Base-by-base conservation (phyloP, 2,329 filamentous ascomycete genomes). In the Colletotrichum euphorbiae region DNA sequence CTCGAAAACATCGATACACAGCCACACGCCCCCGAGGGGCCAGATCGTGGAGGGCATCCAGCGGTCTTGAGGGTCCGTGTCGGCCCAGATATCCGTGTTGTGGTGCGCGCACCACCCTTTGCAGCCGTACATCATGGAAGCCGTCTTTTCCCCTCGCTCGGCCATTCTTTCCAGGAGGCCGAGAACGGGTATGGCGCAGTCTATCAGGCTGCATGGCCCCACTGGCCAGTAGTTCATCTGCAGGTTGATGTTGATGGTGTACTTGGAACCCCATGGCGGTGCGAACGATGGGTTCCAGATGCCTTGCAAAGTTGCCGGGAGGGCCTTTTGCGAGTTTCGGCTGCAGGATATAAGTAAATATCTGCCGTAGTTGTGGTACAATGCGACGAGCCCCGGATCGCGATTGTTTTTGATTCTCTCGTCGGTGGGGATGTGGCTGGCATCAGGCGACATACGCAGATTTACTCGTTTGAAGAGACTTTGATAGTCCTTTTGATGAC, bases 271-370 rank as follows among this genome's bases (percentile, higher is more conserved):
- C 81, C 81, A 83, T 6, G 78, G 72, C 2, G 80, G 80, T 7
- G 73, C 72, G 63, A 79, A 80, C 8, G 77, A 73, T 1, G 77
- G 71, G 62, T 81, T 82, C 81, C 80, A 83, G 43, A 82, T 78
- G 2, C 81, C 81, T 66, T 84, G 82, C 1, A 83, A 75, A 42
- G 80, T 83, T 4, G 81, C 79, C 0, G 82, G 81, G 6, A 83
- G 71, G 1, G 69, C 57, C 57, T 60, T 67, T 3, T 33, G 11
- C 6, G 43, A 62, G 40, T 55, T 52, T 1, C 71, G 69, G 17
- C 71, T 72, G 31, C 62, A 65, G 3, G 71, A 70, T 24, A 72
- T 71, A 4, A 72, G 63, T 13, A 72, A 42, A 50, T 72, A 72
- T 40, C 68, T 62, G 13, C 70, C 71, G 52, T 72, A 72, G 13